Evolutionary conservation across 1,139 yeast genomes (phyloP).

Genomic region (Zygoascus meyerae): DNA sequence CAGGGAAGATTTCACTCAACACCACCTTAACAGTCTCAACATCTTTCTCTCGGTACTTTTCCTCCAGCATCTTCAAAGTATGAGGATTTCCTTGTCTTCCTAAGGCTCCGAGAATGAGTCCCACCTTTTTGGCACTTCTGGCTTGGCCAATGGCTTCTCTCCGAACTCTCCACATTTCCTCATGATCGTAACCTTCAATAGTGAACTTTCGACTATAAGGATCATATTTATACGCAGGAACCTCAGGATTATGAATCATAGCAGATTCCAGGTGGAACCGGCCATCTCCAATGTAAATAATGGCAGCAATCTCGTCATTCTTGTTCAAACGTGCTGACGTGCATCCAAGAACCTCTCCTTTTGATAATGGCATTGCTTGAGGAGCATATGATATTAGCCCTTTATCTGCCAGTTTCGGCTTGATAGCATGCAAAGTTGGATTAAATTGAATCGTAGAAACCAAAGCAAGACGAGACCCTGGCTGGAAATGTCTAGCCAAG

Average conservation of each 20-base stretch:
- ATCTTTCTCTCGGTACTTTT: constrained; percentile 47
- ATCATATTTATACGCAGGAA: constrained; percentile 90
- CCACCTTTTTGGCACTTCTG: constrained; percentile 57
- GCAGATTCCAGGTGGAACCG: constrained; percentile 92
- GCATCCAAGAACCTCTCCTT: constrained; percentile 95
- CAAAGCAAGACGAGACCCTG: constrained; percentile 60
- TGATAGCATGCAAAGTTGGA: constrained; percentile 81
- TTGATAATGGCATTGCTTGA: constrained; percentile 86
- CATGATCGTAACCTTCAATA: constrained; percentile 78
- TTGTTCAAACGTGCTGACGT: constrained; percentile 73
- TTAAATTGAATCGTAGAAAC: constrained; percentile 97
- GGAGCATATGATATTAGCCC: constrained; percentile 60
- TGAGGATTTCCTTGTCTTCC: constrained; percentile 92
- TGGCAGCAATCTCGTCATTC: constrained; percentile 58
- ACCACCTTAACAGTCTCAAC: constrained; percentile 74
- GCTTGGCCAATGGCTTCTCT: constrained; percentile 66
- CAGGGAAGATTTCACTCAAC: constrained; percentile 89
- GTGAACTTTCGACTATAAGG: constrained; percentile 93
- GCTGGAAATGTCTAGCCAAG: constrained; percentile 60
- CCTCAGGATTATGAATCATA: constrained; percentile 92
- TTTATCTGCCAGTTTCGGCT: constrained; percentile 41
- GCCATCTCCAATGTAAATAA: constrained; percentile 94
- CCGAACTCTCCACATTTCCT: constrained; percentile 70
- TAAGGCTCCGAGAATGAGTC: constrained; percentile 86
- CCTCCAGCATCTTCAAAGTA: constrained; percentile 64